These are phyloP conservation scores for Chernovozyma aurita DNA, from an alignment of 1,139 yeast genomes.

Conservation along the genomic window DNA sequence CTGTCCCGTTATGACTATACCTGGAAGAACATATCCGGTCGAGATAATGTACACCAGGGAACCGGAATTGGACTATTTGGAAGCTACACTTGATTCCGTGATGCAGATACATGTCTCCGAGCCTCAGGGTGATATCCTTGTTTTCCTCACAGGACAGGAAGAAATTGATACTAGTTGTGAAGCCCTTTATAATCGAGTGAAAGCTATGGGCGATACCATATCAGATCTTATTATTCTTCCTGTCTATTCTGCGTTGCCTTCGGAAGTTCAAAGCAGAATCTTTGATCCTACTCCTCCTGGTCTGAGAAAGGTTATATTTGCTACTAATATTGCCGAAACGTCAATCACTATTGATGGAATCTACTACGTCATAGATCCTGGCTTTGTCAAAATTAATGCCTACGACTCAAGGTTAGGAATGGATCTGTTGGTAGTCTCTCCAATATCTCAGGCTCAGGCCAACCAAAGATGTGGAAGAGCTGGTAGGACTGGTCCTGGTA, in stretches of 20 bases:
- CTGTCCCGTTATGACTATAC: slow-evolving; percentile 80
- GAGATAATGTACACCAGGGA: slow-evolving; percentile 71
- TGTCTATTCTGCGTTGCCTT: slow-evolving; percentile 75
- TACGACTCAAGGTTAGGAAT: slow-evolving; percentile 73
- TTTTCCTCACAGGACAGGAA: slow-evolving; percentile 86
- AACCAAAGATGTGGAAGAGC: slow-evolving; percentile 82
- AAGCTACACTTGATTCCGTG: slow-evolving; percentile 75
- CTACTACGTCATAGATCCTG: slow-evolving; percentile 73
- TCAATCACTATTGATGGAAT: slow-evolving; percentile 80
- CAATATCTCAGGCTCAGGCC: slow-evolving; percentile 80
- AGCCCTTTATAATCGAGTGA: slow-evolving; percentile 60
- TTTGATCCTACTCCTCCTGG: slow-evolving; percentile 75
- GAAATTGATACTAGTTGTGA: slow-evolving; percentile 91
- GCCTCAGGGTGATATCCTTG: slow-evolving; percentile 76
- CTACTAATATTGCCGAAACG: slow-evolving; percentile 81
- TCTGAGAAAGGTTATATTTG: slow-evolving; percentile 66
- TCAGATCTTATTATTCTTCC: slow-evolving; percentile 78
- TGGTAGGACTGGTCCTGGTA: slow-evolving; percentile 84
- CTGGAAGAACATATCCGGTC: slow-evolving; percentile 90
- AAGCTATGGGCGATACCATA: slow-evolving; percentile 57
- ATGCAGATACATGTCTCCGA: slow-evolving; percentile 79
- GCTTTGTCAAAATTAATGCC: slow-evolving; percentile 73
- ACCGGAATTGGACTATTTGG: slow-evolving; percentile 83
- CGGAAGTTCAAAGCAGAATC: slow-evolving; percentile 67
- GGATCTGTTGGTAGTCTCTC: slow-evolving; percentile 70